Evolutionary conservation across 441 rosid species (phyloP).

Genomic region (Brassica hybrid): DNA sequence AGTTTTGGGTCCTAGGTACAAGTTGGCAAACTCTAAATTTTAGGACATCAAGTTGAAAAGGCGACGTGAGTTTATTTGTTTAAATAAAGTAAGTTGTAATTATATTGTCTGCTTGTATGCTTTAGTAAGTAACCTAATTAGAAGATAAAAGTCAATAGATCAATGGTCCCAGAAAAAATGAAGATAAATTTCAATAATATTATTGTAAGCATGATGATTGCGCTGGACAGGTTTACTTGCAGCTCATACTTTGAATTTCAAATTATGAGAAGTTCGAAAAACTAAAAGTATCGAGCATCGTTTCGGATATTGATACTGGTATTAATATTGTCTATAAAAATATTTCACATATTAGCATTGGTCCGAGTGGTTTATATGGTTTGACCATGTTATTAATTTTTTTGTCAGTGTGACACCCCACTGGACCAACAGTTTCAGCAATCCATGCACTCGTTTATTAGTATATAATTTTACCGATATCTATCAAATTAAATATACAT

Average conservation of each 20-base stretch:
- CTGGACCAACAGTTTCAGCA: constrained; percentile 38
- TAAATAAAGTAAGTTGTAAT: constrained; percentile 33
- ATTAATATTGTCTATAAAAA: too few species aligned
- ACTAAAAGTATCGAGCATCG: constrained; percentile 7
- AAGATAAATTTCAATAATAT: constrained; percentile 14
- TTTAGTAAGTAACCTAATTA: constrained; percentile 32
- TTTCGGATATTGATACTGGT: background rate
- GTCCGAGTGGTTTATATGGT: too few species aligned
- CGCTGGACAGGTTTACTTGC: constrained; percentile 12
- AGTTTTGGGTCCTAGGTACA: background rate
- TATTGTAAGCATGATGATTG: constrained; percentile 30
- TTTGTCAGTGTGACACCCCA: constrained; percentile 35
- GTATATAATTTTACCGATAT: background rate
- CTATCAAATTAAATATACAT: background rate
- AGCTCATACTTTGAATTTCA: constrained; percentile 25
- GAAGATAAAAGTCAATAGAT: constrained; percentile 16
- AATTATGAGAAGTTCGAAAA: constrained; percentile 10
- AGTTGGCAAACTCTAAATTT: constrained; percentile 21
- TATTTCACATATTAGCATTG: too few species aligned
- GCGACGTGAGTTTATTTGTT: constrained; percentile 18
- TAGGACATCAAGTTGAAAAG: constrained; percentile 28
- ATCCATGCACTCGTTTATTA: constrained; percentile 19
- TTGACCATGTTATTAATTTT: constrained; percentile 34
- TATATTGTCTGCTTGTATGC: constrained; percentile 45
- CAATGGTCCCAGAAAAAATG: constrained; percentile 27